A percentile compares a stretch with the other conserved stretches of the same genome.
These are phyloP conservation scores for Peziza echinospora DNA, from an alignment of 495 filamentous ascomycete species.

Conservation along the genomic window DNA sequence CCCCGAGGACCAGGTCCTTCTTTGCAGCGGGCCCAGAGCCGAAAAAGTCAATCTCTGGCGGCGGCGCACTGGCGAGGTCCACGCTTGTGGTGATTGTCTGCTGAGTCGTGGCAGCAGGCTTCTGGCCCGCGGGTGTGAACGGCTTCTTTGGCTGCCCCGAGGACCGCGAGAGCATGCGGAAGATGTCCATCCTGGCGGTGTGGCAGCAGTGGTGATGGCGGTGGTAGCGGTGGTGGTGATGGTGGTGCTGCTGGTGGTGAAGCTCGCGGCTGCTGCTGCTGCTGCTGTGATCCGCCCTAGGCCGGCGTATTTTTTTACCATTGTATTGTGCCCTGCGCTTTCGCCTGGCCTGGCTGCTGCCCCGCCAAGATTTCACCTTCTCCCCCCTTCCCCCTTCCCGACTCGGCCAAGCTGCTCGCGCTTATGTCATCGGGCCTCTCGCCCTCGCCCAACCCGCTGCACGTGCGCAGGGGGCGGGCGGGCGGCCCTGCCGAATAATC, in stretches of 20 bases:
- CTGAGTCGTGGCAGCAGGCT: slow-evolving; percentile 9
- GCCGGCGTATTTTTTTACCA: no score
- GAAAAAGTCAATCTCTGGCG: slow-evolving; percentile 16
- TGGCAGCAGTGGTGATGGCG: background rate
- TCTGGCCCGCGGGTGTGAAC: slow-evolving; percentile 29
- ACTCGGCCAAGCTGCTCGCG: background rate
- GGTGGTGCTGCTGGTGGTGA: background rate
- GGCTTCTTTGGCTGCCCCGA: slow-evolving; percentile 25
- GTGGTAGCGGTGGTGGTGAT: background rate
- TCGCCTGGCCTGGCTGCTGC: no score
- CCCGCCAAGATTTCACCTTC: background rate
- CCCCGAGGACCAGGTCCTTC: background rate
- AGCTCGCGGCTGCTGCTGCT: background rate
- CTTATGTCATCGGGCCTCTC: no score
- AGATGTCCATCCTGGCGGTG: slow-evolving; percentile 26
- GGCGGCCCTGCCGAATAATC: no score
- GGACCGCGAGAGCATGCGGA: slow-evolving; percentile 45
- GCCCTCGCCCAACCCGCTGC: no score
- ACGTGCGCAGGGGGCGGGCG: no score
- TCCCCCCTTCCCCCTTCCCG: background rate
- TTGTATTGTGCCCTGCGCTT: no score
- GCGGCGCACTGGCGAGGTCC: slow-evolving; percentile 4
- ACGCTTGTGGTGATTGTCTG: slow-evolving; percentile 31
- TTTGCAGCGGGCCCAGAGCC: background rate
- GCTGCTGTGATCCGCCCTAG: background rate